A percentile compares a stretch with the other conserved stretches of the same genome.
These are phyloP conservation scores for Suhomyces prunicola DNA, from an alignment of 805 yeast species.

Conservation along the genomic window DNA sequence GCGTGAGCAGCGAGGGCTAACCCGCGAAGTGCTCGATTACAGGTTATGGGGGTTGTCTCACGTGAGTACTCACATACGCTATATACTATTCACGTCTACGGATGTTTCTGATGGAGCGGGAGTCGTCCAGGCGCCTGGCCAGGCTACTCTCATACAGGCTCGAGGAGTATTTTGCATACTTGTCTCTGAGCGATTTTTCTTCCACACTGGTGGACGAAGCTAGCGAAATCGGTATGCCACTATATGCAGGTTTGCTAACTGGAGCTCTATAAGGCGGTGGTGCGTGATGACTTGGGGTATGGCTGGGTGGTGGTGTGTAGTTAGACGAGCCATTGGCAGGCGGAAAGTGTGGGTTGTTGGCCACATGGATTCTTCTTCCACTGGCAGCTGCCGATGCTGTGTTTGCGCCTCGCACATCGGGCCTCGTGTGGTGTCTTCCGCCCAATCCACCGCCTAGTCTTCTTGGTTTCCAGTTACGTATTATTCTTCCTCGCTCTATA, in stretches of 20 bases:
- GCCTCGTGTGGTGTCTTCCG: slow-evolving; percentile 62
- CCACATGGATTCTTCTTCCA: slow-evolving; percentile 13
- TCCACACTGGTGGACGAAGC: not conserved
- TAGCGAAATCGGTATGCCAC: not conserved
- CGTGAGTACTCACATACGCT: not conserved
- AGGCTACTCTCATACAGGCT: not conserved
- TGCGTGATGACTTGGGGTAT: not conserved
- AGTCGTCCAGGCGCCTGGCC: not conserved
- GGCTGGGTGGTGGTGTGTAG: not conserved
- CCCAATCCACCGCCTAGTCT: slow-evolving; percentile 93
- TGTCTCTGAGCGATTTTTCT: slow-evolving; percentile 19
- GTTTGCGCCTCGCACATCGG: slow-evolving; percentile 17
- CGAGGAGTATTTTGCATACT: slow-evolving; percentile 20
- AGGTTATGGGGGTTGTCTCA: not conserved
- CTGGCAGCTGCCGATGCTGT: slow-evolving; percentile 39
- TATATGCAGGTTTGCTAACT: not conserved
- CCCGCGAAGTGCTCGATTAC: not conserved
- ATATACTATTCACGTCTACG: not conserved
- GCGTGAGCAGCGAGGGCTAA: not conserved
- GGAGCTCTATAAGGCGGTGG: not conserved
- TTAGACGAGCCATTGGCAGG: not conserved
- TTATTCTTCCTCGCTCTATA: slow-evolving; percentile 64
- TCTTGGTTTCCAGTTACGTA: slow-evolving; percentile 67
- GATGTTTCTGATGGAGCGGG: slow-evolving; percentile 2
- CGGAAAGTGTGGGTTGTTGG: not conserved